These are phyloP conservation scores for Alternaria ethzedia DNA, from an alignment of 2,329 filamentous ascomycete species.

Conservation along the genomic window DNA sequence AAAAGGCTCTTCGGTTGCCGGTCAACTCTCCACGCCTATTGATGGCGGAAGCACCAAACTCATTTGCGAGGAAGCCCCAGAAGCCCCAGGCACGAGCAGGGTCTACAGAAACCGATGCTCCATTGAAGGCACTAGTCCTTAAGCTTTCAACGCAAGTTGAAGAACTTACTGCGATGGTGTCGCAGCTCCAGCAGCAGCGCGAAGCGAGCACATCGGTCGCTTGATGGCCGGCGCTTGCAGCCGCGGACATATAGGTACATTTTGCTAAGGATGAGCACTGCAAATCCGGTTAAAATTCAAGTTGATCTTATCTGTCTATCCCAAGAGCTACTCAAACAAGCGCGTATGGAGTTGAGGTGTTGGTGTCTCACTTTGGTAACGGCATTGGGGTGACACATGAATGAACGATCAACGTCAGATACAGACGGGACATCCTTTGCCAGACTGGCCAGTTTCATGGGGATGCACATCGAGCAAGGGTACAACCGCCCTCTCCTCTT, in stretches of 20 bases:
- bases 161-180: slow-evolving; percentile 48
- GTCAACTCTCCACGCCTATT: slow-evolving; percentile 42
- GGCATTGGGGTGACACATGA: slow-evolving; percentile 20
- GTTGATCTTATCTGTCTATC: slow-evolving; percentile 18
- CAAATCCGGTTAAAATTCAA: slow-evolving; percentile 16
- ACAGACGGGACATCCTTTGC: slow-evolving; percentile 13
- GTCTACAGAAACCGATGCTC: slow-evolving; percentile 35
- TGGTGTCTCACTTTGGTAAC: slow-evolving; percentile 29
- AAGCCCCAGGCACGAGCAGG: slow-evolving; percentile 31
- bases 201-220: slow-evolving; percentile 37
- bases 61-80: slow-evolving; percentile 21
- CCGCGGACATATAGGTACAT: slow-evolving; percentile 23
- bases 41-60: slow-evolving; percentile 31
- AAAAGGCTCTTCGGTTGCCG: slow-evolving; percentile 36
- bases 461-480: slow-evolving; percentile 23
- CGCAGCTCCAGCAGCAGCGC: slow-evolving; percentile 45
- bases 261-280: slow-evolving; percentile 11
- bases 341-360: slow-evolving; percentile 18
- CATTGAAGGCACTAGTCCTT: slow-evolving; percentile 47
- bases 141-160: slow-evolving; percentile 50
- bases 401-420: slow-evolving; percentile 22
- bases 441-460: slow-evolving; percentile 12
- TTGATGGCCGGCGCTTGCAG: slow-evolving; percentile 48
- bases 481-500: slow-evolving; percentile 29
- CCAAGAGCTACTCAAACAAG: slow-evolving; percentile 16